Evolutionary conservation across 352 stramenopile genomes (phyloP).

Genomic region (Globisporangium splendens): DNA sequence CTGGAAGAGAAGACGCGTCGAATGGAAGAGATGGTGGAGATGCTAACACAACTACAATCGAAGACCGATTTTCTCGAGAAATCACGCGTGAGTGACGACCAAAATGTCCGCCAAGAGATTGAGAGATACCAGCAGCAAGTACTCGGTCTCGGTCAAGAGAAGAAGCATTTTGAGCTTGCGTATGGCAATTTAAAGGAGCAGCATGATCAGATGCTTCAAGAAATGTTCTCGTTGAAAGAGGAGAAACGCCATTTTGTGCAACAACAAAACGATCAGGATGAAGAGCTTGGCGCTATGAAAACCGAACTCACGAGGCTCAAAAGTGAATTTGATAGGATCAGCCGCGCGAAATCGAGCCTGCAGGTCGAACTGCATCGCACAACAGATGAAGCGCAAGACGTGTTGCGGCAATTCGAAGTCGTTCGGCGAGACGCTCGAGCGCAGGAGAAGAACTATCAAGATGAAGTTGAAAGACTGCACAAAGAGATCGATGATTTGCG

Average conservation of each 20-base stretch:
- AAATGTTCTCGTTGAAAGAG: constrained; percentile 29
- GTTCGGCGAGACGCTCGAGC: constrained; percentile 44
- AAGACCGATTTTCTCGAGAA: constrained; percentile 52
- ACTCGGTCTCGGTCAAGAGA: constrained; percentile 25
- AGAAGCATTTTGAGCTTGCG: constrained; percentile 34
- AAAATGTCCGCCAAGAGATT: constrained; percentile 33
- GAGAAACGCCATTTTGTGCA: constrained; percentile 25
- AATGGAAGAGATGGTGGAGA: constrained; percentile 62
- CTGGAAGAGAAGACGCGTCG: constrained; percentile 49
- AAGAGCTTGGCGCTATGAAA: constrained; percentile 19
- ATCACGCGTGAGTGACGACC: constrained; percentile 31
- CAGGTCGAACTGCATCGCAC: constrained; percentile 54
- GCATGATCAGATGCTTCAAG: constrained; percentile 25
- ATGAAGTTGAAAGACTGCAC: constrained; percentile 38
- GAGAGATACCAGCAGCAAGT: constrained; percentile 38
- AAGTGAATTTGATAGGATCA: constrained; percentile 41
- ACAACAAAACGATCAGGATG: constrained; percentile 29
- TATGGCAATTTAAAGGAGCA: constrained; percentile 20
- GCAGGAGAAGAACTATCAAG: constrained; percentile 32
- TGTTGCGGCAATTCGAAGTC: constrained; percentile 60
- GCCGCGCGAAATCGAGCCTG: constrained; percentile 39
- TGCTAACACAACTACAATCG: constrained; percentile 52
- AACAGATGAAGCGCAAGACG: constrained; percentile 53
- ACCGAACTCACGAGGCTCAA: constrained; percentile 22
- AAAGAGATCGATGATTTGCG: constrained; percentile 49